A percentile compares a stretch with the other conserved stretches of the same genome.
These are phyloP conservation scores for Salix suchowensis DNA, from an alignment of 345 rosid species.

Conservation along the genomic window DNA sequence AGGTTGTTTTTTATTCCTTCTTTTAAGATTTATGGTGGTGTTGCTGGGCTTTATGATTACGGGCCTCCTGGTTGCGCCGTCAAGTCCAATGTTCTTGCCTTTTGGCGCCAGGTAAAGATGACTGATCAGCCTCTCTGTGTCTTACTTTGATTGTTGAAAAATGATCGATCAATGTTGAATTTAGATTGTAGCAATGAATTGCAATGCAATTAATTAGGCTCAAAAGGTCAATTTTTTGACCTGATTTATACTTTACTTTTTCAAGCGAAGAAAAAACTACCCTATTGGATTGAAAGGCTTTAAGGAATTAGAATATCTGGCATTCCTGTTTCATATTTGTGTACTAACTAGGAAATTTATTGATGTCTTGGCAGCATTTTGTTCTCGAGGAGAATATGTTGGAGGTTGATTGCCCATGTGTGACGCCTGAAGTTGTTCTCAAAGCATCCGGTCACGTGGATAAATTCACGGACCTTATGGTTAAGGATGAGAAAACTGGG, in stretches of 20 bases:
- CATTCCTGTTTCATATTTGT: not conserved
- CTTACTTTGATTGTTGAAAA: not conserved
- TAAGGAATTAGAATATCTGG: not conserved
- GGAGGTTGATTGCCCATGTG: conserved; percentile 93
- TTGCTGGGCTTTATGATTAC: conserved; percentile 87
- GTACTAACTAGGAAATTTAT: not conserved
- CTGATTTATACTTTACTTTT: not conserved
- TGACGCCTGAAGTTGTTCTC: conserved; percentile 87
- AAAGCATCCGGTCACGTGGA: conserved; percentile 98
- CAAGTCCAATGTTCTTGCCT: conserved; percentile 74
- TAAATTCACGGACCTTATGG: conserved; percentile 97
- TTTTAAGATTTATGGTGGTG: conserved; percentile 85
- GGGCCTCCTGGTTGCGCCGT: conserved; percentile 93
- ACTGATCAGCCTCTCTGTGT: not conserved
- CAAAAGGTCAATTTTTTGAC: not conserved
- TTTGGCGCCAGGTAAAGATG: conserved; percentile 81
- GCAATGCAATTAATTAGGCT: not conserved
- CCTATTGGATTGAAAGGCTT: not conserved
- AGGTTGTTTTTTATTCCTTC: conserved; percentile 78
- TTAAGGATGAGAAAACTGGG: conserved; percentile 83
- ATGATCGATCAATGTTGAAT: not conserved
- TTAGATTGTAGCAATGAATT: not conserved
- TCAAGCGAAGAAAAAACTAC: not conserved
- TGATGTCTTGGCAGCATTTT: conserved; percentile 62
- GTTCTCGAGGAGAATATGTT: conserved; percentile 89